These are phyloP conservation scores for Solanum rostratum DNA, from an alignment of 257 asterid species.

Conservation along the genomic window DNA sequence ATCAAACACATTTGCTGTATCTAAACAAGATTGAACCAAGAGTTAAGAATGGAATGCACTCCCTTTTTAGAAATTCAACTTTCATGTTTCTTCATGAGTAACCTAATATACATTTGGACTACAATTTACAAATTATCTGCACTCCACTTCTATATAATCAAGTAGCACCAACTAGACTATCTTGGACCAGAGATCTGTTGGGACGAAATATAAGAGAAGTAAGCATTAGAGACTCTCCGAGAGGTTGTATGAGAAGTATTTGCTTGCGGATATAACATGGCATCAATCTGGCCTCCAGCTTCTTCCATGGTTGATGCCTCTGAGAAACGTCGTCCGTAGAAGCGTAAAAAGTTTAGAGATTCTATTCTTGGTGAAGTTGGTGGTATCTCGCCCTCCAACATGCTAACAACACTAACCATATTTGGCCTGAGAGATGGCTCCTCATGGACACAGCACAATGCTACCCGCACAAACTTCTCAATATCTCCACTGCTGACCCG, in stretches of 20 bases:
- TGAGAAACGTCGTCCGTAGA: conserved; percentile 55
- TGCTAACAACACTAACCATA: conserved; percentile 56
- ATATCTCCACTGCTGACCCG: conserved; percentile 43
- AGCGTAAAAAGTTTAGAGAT: conserved; percentile 47
- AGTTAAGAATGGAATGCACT: not conserved
- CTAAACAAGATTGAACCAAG: not conserved
- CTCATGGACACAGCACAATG: conserved; percentile 70
- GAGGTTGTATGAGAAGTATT: conserved; percentile 39
- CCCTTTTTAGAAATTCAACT: not conserved
- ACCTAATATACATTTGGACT: not conserved
- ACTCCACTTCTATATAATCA: not conserved
- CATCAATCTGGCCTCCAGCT: conserved; percentile 15
- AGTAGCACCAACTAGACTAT: not conserved
- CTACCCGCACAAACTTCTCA: conserved; percentile 51
- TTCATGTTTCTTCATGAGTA: not conserved
- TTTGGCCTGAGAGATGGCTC: conserved; percentile 60
- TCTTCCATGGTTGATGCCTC: conserved; percentile 37
- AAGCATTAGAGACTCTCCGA: conserved; percentile 12
- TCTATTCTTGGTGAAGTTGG: conserved; percentile 33
- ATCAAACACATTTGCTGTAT: not conserved
- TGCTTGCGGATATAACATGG: conserved; percentile 16
- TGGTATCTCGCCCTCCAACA: conserved; percentile 51
- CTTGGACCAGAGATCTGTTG: conserved; percentile 47
- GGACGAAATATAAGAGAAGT: conserved; percentile 26
- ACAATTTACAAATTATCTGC: not conserved